Conservation (phyloP, 306 rosid genomes). For the Lathyrus tuberosus region DNA sequence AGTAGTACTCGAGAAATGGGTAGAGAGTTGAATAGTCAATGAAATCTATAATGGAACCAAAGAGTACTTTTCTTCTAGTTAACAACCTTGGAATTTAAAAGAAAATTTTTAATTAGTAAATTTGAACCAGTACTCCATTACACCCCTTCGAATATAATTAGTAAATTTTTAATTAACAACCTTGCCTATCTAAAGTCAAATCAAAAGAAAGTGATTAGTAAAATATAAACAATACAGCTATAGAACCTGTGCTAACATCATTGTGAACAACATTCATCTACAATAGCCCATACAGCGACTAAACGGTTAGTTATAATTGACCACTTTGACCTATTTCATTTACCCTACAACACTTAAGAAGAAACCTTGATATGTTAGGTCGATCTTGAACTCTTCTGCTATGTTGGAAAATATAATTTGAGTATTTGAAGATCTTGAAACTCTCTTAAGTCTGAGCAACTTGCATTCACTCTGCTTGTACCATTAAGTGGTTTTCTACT, state of each 20-base stretch:
- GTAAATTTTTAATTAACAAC: no score
- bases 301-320: constrained; percentile 6
- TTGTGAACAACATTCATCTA: constrained; percentile 17
- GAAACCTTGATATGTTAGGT: neutral
- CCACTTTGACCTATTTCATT: neutral
- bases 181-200: constrained; percentile 31
- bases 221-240: neutral
- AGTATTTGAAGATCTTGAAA: neutral
- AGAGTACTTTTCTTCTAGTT: constrained; percentile 10
- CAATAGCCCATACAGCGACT: constrained; percentile 1
- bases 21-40: constrained; percentile 2
- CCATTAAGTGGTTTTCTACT: no score
- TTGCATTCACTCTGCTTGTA: no score
- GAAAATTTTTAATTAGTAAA: constrained; percentile 26
- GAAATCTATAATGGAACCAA: constrained; percentile 20
- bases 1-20: neutral
- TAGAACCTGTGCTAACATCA: constrained; percentile 1
- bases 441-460: no score
- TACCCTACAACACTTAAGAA: constrained; percentile 11
- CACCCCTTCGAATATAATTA: neutral
- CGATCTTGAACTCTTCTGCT: constrained; percentile 24
- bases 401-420: constrained; percentile 2
- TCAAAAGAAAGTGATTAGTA: constrained; percentile 24
- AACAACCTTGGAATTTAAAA: constrained; percentile 23
- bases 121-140: constrained; percentile 22